phyloP scores from a whole-genome alignment of 495 filamentous ascomycete species.

The Echria macrotheca region DNA sequence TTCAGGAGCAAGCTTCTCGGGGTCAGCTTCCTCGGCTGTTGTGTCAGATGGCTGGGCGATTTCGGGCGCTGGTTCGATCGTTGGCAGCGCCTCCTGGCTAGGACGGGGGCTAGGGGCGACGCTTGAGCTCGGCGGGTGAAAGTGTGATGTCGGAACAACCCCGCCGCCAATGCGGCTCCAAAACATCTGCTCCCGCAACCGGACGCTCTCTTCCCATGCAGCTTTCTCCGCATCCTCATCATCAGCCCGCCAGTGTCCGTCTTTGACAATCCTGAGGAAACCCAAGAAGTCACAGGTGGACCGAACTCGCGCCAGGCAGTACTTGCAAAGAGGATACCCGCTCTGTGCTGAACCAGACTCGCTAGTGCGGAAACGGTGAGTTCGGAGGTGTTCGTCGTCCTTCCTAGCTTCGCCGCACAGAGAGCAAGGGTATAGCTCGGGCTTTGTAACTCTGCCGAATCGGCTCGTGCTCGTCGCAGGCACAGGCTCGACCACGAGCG shows the following conservation, averaged over 20 bases:
- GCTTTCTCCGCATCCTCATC: constrained; percentile 68
- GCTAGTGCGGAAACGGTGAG: constrained; percentile 82
- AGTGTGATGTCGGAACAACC: constrained; percentile 56
- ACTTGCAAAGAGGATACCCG: constrained; percentile 82
- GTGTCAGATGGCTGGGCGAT: neutral
- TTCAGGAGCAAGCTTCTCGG: neutral
- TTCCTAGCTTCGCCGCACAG: constrained; percentile 81
- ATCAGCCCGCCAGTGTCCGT: constrained; percentile 81
- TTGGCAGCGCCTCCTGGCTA: constrained; percentile 18
- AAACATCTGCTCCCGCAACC: constrained; percentile 89
- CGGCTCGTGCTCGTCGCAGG: constrained; percentile 46
- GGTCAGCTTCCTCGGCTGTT: neutral
- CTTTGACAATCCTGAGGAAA: constrained; percentile 82
- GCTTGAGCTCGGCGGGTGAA: constrained; percentile 16
- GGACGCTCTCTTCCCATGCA: constrained; percentile 90
- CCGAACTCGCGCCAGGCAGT: constrained; percentile 78
- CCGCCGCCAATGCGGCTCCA: constrained; percentile 89
- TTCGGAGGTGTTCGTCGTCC: constrained; percentile 62
- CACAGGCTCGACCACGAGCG: constrained; percentile 81
- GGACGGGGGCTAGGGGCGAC: constrained; percentile 23
- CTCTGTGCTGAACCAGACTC: constrained; percentile 76
- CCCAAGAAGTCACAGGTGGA: constrained; percentile 87
- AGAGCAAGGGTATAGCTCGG: constrained; percentile 66
- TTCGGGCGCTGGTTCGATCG: neutral
- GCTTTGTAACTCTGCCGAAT: constrained; percentile 48